These are phyloP conservation scores for Rhododendron griersonianum DNA, from an alignment of 148 eudicot species.

Conservation along the genomic window DNA sequence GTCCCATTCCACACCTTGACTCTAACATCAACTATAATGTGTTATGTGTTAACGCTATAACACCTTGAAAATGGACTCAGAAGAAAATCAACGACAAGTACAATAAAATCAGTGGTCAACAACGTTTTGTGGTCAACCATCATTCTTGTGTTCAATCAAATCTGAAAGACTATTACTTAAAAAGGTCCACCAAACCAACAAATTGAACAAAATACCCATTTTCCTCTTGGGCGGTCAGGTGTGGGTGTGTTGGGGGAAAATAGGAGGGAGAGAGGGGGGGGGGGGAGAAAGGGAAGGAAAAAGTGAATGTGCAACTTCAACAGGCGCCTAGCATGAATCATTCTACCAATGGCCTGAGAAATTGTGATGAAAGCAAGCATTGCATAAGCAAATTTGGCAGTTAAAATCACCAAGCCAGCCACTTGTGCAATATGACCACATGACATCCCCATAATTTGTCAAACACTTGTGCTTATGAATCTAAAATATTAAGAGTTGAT, in stretches of 20 bases:
- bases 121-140: neutral
- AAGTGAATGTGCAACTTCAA: neutral
- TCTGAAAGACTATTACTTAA: neutral
- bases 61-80: neutral
- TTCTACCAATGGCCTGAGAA: neutral
- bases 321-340: neutral
- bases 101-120: neutral
- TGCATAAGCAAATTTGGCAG: neutral
- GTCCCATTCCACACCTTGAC: neutral
- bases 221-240: neutral
- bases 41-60: neutral
- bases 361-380: neutral
- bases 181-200: neutral
- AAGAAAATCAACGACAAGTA: neutral
- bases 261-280: neutral
- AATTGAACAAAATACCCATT: neutral
- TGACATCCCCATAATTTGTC: neutral
- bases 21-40: neutral
- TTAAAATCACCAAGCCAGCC: neutral
- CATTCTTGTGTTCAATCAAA: neutral
- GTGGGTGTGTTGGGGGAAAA: neutral
- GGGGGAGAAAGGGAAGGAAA: neutral
- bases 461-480: neutral
- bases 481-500: neutral
- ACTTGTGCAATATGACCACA: neutral